These are phyloP conservation scores for Lactarius trivialis DNA, from an alignment of 768 basidiomycete genomes.

Conservation along the genomic window DNA sequence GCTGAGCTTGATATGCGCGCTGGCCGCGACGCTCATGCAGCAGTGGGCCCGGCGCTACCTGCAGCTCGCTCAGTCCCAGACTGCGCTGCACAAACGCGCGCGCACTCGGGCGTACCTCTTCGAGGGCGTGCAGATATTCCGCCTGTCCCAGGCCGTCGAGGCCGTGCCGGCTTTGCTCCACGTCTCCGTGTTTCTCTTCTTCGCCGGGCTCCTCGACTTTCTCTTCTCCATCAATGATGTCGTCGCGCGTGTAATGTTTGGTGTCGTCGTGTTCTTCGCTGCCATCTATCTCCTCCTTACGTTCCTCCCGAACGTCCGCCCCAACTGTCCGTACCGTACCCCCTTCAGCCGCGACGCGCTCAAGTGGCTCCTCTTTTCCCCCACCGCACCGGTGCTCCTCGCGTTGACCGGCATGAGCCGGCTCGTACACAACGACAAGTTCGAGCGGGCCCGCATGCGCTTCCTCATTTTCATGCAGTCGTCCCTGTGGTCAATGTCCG, in stretches of 20 bases:
- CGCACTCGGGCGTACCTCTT: conserved; percentile 10
- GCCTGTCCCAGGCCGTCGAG: conserved; percentile 2
- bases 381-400: background rate
- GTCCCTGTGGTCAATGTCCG: conserved; percentile 4
- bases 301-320: background rate
- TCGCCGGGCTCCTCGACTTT: conserved; percentile 7
- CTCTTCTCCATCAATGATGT: conserved; percentile 5
- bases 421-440: background rate
- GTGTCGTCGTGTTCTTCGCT: background rate
- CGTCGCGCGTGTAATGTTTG: background rate
- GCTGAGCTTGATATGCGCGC: conserved; percentile 6
- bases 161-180: conserved; percentile 5
- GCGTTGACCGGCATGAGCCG: background rate
- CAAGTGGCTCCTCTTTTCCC: conserved; percentile 1
- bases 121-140: conserved; percentile 3
- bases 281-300: conserved; percentile 6
- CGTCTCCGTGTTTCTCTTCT: conserved; percentile 11
- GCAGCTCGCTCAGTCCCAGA: background rate
- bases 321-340: conserved; percentile 9
- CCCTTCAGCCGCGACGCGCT: conserved; percentile 4
- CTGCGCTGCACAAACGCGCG: conserved; percentile 1
- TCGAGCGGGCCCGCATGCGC: background rate
- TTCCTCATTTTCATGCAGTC: background rate
- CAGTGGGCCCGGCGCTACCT: conserved; percentile 11
- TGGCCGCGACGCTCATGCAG: conserved; percentile 12